Percentiles rank a stretch among this genome's conserved stretches.
phyloP scores from a whole-genome alignment of 257 asterid genomes.

The Catharanthus roseus region DNA sequence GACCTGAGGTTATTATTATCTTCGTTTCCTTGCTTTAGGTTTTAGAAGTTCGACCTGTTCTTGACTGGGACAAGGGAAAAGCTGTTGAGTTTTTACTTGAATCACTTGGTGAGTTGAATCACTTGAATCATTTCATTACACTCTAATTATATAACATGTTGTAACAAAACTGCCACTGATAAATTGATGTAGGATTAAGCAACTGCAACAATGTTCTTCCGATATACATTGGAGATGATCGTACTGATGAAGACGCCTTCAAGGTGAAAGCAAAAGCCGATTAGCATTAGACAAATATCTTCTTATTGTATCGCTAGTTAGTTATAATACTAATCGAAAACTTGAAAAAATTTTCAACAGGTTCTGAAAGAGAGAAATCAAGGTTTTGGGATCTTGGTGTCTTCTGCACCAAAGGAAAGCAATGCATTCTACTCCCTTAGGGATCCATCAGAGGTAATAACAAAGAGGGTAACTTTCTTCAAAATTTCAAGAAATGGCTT shows the following conservation, averaged over 20 bases:
- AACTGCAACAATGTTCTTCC: conserved; percentile 68
- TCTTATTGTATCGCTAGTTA: background rate
- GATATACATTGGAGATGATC: conserved; percentile 89
- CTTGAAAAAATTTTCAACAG: too few relatives aligned
- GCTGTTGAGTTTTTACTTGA: conserved; percentile 91
- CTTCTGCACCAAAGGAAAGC: conserved; percentile 83
- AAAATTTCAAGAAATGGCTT: background rate
- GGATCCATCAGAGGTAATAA: conserved; percentile 80
- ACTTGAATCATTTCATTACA: too few relatives aligned
- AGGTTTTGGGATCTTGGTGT: conserved; percentile 85
- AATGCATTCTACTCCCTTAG: conserved; percentile 79
- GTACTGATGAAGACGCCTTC: conserved; percentile 96
- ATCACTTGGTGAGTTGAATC: conserved; percentile 93
- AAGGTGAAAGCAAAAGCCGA: conserved; percentile 39
- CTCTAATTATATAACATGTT: too few relatives aligned
- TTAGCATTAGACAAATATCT: background rate
- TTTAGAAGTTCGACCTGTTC: conserved; percentile 87
- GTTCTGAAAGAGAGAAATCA: conserved; percentile 59
- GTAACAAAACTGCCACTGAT: background rate
- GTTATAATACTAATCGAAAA: conserved; percentile 1
- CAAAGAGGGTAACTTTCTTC: conserved; percentile 1
- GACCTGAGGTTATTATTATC: background rate
- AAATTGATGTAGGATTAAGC: conserved; percentile 52
- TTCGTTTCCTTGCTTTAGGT: conserved; percentile 37
- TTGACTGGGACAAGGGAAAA: conserved; percentile 94